Evolutionary conservation across 176 grass and related monocot species (phyloP).

Genomic region (Microstegium vimineum): DNA sequence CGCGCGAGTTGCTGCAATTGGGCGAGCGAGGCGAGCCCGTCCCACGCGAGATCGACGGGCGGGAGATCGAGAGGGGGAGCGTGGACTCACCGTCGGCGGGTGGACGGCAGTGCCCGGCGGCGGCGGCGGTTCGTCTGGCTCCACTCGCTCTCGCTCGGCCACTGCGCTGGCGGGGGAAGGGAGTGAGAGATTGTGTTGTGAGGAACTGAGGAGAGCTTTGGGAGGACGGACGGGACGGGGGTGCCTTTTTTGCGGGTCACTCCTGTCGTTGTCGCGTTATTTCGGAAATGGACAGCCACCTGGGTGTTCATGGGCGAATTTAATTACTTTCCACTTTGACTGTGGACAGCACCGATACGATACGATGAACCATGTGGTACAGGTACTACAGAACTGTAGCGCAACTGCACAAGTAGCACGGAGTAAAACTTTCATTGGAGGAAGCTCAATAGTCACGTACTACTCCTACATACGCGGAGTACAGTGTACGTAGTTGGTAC

Average conservation of each 20-base stretch:
- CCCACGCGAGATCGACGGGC: background rate
- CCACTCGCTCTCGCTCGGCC: conserved; percentile 21
- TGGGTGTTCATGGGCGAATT: background rate
- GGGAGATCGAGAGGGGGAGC: background rate
- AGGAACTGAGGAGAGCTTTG: background rate
- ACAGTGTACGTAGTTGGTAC: too few species aligned
- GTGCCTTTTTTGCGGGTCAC: conserved; percentile 26
- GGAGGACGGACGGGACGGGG: background rate
- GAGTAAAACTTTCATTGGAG: background rate
- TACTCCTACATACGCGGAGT: too few species aligned
- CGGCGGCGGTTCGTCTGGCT: conserved; percentile 7
- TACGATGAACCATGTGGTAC: too few species aligned
- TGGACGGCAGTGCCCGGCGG: background rate
- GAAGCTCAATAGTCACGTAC: background rate
- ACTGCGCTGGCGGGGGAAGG: conserved; percentile 10
- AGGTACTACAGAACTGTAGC: background rate
- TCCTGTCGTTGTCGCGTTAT: conserved; percentile 32
- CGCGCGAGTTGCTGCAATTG: background rate
- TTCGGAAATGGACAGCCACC: conserved; percentile 26
- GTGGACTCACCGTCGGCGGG: conserved; percentile 24
- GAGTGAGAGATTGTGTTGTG: background rate
- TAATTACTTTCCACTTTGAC: background rate
- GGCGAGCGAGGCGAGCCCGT: background rate
- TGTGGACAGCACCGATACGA: background rate
- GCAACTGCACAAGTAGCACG: background rate